Percentiles rank a stretch among this genome's conserved stretches.
Conservation (phyloP, 257 asterid species). For the Phtheirospermum japonicum region DNA sequence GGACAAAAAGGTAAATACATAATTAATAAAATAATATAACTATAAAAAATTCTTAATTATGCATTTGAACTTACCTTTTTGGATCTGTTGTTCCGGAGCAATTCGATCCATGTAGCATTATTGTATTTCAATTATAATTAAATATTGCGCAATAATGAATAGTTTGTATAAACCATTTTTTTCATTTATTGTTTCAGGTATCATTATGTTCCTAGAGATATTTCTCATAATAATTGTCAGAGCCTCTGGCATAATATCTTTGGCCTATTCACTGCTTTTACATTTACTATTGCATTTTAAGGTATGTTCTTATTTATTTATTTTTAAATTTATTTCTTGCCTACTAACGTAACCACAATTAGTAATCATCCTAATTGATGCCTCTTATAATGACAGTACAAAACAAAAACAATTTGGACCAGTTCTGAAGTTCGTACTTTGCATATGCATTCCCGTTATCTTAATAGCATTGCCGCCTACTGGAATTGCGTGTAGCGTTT, state of each 20-base stretch:
- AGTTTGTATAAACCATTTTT: background rate
- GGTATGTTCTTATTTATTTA: too few relatives aligned
- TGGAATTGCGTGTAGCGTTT: constrained; percentile 47
- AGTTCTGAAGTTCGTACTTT: constrained; percentile 56
- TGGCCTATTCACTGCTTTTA: constrained; percentile 73
- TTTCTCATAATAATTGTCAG: too few relatives aligned
- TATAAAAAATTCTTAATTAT: too few relatives aligned
- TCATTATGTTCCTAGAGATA: too few relatives aligned
- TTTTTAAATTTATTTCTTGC: constrained; percentile 15
- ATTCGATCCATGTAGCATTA: too few relatives aligned
- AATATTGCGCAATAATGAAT: background rate
- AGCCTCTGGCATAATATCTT: constrained; percentile 60
- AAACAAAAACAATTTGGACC: constrained; percentile 81
- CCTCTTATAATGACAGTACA: constrained; percentile 47
- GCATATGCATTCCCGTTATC: constrained; percentile 43
- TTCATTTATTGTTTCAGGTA: constrained; percentile 52
- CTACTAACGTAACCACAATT: constrained; percentile 9
- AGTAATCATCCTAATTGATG: constrained; percentile 15
- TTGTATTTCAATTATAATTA: too few relatives aligned
- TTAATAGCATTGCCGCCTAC: constrained; percentile 57
- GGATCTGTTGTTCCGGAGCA: too few relatives aligned
- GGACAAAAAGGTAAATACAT: too few relatives aligned
- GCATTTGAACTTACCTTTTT: too few relatives aligned
- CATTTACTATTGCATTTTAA: constrained; percentile 66
- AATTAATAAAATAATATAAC: too few relatives aligned